phyloP scores from a whole-genome alignment of 768 basidiomycete species.

The Mycena olivaceomarginata region DNA sequence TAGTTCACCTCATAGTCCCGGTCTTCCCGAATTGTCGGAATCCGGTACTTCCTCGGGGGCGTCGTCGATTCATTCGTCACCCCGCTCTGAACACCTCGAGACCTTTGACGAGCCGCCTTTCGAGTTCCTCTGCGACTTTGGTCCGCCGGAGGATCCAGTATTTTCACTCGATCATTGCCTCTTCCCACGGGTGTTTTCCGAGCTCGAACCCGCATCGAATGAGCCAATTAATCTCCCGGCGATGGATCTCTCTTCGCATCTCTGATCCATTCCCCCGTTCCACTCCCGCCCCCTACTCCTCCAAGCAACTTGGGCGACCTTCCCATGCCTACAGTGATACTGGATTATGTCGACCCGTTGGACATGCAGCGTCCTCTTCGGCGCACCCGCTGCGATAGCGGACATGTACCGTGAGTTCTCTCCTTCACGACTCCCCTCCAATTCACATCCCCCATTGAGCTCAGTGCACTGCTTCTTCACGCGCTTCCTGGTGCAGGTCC shows the following conservation, averaged over 20 bases:
- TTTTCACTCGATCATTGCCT: no score
- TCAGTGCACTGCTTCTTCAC: no score
- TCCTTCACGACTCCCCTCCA: not conserved
- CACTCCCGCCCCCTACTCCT: not conserved
- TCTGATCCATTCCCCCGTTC: not conserved
- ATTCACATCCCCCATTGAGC: not conserved
- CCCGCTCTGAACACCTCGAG: constrained; percentile 56
- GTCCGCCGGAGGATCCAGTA: not conserved
- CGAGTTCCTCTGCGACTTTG: constrained; percentile 49
- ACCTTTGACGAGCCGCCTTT: constrained; percentile 54
- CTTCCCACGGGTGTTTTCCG: not conserved
- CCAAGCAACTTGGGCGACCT: not conserved
- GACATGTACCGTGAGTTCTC: constrained; percentile 21
- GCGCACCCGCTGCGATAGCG: not conserved
- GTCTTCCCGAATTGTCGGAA: constrained; percentile 18
- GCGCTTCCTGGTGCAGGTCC: constrained; percentile 69
- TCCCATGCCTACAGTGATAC: constrained; percentile 2
- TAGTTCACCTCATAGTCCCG: not conserved
- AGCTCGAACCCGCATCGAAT: not conserved
- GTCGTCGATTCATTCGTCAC: constrained; percentile 62
- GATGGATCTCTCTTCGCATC: constrained; percentile 20
- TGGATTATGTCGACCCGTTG: constrained; percentile 9
- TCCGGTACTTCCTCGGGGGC: constrained; percentile 56
- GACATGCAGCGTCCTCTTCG: constrained; percentile 5
- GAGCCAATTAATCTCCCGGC: not conserved